Evolutionary conservation across 768 basidiomycete species (phyloP).

Genomic region (Kockovaella imperatae): DNA sequence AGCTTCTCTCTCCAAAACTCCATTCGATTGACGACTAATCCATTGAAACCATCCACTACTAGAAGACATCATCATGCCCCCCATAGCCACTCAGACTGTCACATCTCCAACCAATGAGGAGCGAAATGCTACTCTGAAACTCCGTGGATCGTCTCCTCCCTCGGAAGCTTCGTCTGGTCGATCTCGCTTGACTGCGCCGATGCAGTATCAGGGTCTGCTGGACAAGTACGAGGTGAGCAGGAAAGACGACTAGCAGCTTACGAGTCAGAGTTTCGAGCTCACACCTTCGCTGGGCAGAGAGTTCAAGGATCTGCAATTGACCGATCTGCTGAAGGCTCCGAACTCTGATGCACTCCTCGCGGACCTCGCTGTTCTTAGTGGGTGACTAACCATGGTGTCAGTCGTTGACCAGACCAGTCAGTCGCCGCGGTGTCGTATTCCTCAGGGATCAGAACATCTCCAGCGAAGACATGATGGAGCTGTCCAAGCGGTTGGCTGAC

Average conservation of each 20-base stretch:
- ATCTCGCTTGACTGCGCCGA: conserved; percentile 16
- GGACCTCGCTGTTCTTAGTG: conserved; percentile 52
- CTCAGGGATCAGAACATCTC: conserved; percentile 42
- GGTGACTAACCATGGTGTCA: conserved; percentile 3
- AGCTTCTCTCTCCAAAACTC: no score
- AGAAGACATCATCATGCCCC: no score
- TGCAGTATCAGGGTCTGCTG: conserved; percentile 25
- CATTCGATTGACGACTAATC: no score
- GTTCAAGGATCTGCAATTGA: conserved; percentile 52
- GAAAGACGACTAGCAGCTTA: background rate
- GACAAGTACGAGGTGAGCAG: conserved; percentile 22
- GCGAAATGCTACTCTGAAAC: no score
- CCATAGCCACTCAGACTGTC: no score
- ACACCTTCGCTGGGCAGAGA: conserved; percentile 57
- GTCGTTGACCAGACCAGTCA: conserved; percentile 24
- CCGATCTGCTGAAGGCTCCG: conserved; percentile 48
- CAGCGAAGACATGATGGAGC: conserved; percentile 30
- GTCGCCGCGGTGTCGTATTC: conserved; percentile 44
- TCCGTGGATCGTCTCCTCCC: no score
- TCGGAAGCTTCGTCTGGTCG: no score
- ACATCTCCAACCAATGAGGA: no score
- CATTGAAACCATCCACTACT: no score
- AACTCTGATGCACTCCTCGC: conserved; percentile 53
- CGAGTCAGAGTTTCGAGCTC: conserved; percentile 28
- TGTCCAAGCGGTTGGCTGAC: conserved; percentile 32